A percentile compares a stretch with the other conserved stretches of the same genome.
These are phyloP conservation scores for Thinopyrum elongatum DNA, from an alignment of 176 grass and related monocot species.

Conservation along the genomic window DNA sequence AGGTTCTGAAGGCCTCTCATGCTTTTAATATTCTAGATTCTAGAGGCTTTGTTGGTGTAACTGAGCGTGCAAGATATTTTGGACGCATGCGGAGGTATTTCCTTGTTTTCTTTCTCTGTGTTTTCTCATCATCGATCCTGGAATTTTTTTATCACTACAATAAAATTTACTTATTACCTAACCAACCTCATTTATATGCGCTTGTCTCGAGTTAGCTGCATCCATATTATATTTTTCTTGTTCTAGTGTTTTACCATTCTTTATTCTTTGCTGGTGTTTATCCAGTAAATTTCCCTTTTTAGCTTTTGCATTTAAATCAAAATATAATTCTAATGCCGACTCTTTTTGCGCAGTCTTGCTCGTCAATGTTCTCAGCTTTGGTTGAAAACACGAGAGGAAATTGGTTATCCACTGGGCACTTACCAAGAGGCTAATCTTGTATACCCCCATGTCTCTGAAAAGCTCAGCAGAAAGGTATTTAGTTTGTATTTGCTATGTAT, in stretches of 20 bases:
- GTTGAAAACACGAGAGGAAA: constrained; percentile 75
- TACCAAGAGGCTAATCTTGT: constrained; percentile 57
- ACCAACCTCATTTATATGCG: neutral
- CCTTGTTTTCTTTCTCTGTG: constrained; percentile 16
- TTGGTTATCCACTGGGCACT: constrained; percentile 83
- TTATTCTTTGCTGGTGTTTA: neutral
- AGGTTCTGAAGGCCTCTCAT: constrained; percentile 97
- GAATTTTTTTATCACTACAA: neutral
- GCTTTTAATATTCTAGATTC: constrained; percentile 98
- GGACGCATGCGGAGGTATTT: constrained; percentile 85
- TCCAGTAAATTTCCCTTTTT: neutral
- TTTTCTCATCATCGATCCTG: constrained; percentile 22
- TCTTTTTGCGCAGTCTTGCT: constrained; percentile 64
- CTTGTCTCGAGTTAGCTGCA: neutral
- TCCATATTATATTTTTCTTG: constrained; percentile 3
- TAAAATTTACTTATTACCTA: neutral
- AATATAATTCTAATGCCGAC: neutral
- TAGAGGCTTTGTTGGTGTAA: constrained; percentile 95
- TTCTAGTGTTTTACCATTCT: neutral
- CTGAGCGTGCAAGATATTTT: constrained; percentile 98
- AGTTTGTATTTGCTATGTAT: constrained; percentile 5
- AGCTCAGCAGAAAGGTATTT: constrained; percentile 60
- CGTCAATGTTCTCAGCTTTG: constrained; percentile 95
- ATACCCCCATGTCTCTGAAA: constrained; percentile 34
- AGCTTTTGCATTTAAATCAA: neutral